Evolutionary conservation across 202 grass and related monocot species (phyloP).

Genomic region (Saccharum hybrid): DNA sequence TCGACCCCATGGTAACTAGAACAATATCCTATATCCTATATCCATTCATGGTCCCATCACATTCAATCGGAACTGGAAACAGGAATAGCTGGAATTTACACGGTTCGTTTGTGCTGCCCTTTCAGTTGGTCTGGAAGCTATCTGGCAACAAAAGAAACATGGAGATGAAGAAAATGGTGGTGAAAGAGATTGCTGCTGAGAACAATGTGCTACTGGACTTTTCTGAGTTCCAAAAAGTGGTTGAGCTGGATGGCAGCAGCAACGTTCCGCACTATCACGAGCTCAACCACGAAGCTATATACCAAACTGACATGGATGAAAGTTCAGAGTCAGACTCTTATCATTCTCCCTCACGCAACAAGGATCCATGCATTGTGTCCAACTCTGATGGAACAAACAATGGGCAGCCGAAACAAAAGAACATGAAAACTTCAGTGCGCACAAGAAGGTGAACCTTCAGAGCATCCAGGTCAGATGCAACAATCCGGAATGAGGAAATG

Average conservation of each 20-base stretch:
- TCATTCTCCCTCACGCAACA: neutral
- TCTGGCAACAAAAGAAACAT: slow-evolving; percentile 55
- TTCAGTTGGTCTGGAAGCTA: slow-evolving; percentile 83
- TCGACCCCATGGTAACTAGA: slow-evolving; percentile 58
- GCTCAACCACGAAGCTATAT: slow-evolving; percentile 4
- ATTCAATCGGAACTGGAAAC: neutral
- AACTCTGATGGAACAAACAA: neutral
- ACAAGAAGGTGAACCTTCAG: slow-evolving; percentile 39
- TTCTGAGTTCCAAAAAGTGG: neutral
- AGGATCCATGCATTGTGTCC: neutral
- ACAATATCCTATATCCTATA: neutral
- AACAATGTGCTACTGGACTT: slow-evolving; percentile 65
- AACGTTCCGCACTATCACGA: neutral
- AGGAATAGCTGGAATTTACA: slow-evolving; percentile 20
- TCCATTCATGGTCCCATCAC: neutral
- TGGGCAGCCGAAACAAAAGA: neutral
- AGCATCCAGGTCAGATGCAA: slow-evolving; percentile 27
- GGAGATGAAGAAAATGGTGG: slow-evolving; percentile 63
- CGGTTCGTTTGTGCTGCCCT: neutral
- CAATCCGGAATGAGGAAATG: neutral
- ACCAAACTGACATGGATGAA: neutral
- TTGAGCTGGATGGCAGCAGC: neutral
- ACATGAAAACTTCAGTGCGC: neutral
- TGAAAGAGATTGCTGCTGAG: slow-evolving; percentile 63
- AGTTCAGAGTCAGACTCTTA: slow-evolving; percentile 18